Evolutionary conservation across 768 basidiomycete species (phyloP).

Genomic region (Leccinum boreale): DNA sequence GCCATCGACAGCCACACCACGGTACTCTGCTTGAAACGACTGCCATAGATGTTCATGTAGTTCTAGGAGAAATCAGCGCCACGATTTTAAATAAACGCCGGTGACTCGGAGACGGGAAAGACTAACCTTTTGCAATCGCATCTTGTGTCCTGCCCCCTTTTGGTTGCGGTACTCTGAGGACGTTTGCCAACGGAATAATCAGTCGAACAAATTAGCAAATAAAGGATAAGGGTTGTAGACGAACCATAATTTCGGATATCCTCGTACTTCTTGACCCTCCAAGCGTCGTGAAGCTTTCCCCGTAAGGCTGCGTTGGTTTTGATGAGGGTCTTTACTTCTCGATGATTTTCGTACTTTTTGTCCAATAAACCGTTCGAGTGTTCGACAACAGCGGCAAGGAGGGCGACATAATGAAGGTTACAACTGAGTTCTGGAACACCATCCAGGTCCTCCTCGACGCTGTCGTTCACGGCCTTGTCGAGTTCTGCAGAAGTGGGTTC

Average conservation of each 20-base stretch:
- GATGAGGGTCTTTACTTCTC: no score
- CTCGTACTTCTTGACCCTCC: not conserved
- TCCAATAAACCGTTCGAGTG: not conserved
- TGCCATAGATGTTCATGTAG: not conserved
- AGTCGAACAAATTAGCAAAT: not conserved
- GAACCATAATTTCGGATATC: not conserved
- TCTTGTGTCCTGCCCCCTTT: not conserved
- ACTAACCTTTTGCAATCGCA: not conserved
- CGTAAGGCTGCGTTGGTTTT: not conserved
- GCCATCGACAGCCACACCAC: not conserved
- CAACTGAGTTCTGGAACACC: not conserved
- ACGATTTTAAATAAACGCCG: not conserved
- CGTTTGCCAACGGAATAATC: not conserved
- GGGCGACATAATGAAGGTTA: not conserved
- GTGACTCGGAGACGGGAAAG: not conserved
- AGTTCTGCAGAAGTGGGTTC: not conserved
- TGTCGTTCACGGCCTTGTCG: not conserved
- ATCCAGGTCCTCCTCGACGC: not conserved
- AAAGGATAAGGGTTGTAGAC: not conserved
- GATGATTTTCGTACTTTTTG: not conserved
- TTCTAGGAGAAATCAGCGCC: not conserved
- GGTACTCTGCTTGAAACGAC: not conserved
- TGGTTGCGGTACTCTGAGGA: not conserved
- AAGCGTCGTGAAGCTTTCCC: not conserved
- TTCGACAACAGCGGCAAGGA: not conserved